These are phyloP conservation scores for Tetracladium marchalianum DNA, from an alignment of 495 filamentous ascomycete genomes.

Conservation along the genomic window DNA sequence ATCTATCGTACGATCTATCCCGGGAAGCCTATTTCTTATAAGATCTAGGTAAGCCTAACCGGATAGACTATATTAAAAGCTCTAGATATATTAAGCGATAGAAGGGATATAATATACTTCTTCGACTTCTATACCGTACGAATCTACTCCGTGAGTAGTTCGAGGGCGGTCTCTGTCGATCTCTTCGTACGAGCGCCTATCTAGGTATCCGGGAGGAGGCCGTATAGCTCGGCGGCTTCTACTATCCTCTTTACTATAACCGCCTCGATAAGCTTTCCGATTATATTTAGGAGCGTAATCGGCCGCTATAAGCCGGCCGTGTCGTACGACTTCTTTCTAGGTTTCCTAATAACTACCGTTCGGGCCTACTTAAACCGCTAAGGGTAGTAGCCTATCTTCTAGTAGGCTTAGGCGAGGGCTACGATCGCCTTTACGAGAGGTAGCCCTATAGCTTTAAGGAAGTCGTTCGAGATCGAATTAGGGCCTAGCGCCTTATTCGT, in stretches of 20 bases:
- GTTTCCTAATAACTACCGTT: slow-evolving; percentile 25
- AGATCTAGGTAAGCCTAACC: slow-evolving; percentile 15
- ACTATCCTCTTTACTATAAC: no score
- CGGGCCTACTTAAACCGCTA: slow-evolving; percentile 18
- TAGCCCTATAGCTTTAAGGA: slow-evolving; percentile 11
- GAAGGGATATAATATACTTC: slow-evolving; percentile 1
- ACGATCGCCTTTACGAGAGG: slow-evolving; percentile 5
- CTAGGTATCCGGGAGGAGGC: slow-evolving; percentile 19
- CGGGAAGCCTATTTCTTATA: no score
- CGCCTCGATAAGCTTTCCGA: slow-evolving; percentile 26
- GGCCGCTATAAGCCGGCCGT: slow-evolving; percentile 23
- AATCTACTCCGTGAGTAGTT: slow-evolving; percentile 17
- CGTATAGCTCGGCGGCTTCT: slow-evolving; percentile 16
- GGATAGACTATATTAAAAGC: slow-evolving; percentile 19
- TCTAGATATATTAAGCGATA: slow-evolving; percentile 21
- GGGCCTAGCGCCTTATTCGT: slow-evolving; percentile 22
- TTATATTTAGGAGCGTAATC: slow-evolving; percentile 26
- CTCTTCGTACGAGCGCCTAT: slow-evolving; percentile 16
- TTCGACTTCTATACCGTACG: slow-evolving; percentile 9
- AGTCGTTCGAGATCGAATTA: slow-evolving; percentile 18
- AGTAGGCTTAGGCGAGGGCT: slow-evolving; percentile 20
- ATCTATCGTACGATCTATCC: slow-evolving; percentile 11
- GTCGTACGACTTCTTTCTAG: slow-evolving; percentile 20
- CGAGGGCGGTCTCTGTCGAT: slow-evolving; percentile 17
- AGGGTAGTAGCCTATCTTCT: slow-evolving; percentile 17